Evolutionary conservation across 345 rosid genomes (phyloP), one percentile per base, ranked within the genome.

Genomic region (Raphanus sativus): DNA sequence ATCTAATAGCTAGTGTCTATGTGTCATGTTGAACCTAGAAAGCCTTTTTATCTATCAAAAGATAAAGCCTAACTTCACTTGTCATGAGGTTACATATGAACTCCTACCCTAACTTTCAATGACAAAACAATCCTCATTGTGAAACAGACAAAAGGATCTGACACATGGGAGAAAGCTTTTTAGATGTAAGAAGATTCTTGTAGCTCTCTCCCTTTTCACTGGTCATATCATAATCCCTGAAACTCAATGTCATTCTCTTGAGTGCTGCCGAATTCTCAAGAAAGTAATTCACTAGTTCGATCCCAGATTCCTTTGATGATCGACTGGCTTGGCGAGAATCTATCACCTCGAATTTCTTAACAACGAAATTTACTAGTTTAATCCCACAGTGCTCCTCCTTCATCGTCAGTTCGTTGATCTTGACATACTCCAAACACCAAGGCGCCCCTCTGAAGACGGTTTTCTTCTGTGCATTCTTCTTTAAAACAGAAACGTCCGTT

Each of bases 381-480:
- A 48, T 48, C 54, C 17, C 17, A 13, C 1, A 5, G n/a, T 13
- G 15, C 16, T n/a, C 15, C 0, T 32, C 50, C 9, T 1, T 4
- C 3, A 24, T 2, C 0, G 0, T 3, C 36, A 8, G 17, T 5
- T 32, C 0, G 0, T 32, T 61, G 28, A 77, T 56, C 72, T 30
- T 26, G 66, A 77, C 55, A 71, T 7, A 32, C 38, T 77, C 72
- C 8, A 77, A 42, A 71, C 76, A 65, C 21, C 0, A 28, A 65
- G 76, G 76, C 21, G 64, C 66, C 54, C 13, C 54, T 48, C 54
- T 48, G 7, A 13, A 13, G 2, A 13, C 17, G 8, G 17, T 13
- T n/a, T 4, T 0, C 17, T 4, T 0, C 17, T 48, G 54, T 48
- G 54, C 16, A 6, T 48, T 13, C 17, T 13, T 34, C 9, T 34